These are phyloP conservation scores for Westerdykella aurantiaca DNA, from an alignment of 2,329 filamentous ascomycete species.

Conservation along the genomic window DNA sequence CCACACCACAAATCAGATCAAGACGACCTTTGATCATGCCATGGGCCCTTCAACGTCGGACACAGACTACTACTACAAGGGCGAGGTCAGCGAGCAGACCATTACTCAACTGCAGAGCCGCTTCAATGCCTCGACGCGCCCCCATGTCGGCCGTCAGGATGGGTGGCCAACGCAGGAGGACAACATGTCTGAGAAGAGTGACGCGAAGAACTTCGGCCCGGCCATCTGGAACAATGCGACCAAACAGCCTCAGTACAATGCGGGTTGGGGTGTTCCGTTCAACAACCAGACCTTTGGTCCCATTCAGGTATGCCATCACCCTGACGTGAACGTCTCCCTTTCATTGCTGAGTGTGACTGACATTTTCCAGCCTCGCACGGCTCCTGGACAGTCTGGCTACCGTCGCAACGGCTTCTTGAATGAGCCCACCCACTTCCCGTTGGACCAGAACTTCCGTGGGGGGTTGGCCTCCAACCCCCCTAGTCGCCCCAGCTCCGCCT, in stretches of 20 bases:
- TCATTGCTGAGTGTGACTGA: neutral
- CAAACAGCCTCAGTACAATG: neutral
- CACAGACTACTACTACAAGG: conserved; percentile 42
- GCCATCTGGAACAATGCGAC: conserved; percentile 48
- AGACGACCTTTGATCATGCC: conserved; percentile 53
- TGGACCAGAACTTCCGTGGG: conserved; percentile 29
- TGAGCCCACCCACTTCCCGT: conserved; percentile 34
- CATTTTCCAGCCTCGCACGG: conserved; percentile 10
- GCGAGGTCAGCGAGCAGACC: conserved; percentile 48
- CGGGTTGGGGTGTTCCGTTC: neutral
- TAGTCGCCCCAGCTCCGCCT: conserved; percentile 34
- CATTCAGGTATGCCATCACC: conserved; percentile 9
- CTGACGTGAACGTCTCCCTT: neutral
- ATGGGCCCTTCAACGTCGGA: conserved; percentile 47
- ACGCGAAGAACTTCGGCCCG: conserved; percentile 49
- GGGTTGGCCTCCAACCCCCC: conserved; percentile 25
- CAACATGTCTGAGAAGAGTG: conserved; percentile 52
- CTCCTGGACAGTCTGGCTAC: conserved; percentile 17
- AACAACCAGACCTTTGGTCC: conserved; percentile 18
- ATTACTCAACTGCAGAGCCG: conserved; percentile 46
- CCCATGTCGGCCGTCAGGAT: conserved; percentile 41
- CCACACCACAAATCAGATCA: conserved; percentile 56
- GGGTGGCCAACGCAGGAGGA: conserved; percentile 51
- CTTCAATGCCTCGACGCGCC: conserved; percentile 45
- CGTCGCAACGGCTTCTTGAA: conserved; percentile 31